phyloP scores from a whole-genome alignment of 129 eudicot genomes.

The Smallanthus sonchifolius region DNA sequence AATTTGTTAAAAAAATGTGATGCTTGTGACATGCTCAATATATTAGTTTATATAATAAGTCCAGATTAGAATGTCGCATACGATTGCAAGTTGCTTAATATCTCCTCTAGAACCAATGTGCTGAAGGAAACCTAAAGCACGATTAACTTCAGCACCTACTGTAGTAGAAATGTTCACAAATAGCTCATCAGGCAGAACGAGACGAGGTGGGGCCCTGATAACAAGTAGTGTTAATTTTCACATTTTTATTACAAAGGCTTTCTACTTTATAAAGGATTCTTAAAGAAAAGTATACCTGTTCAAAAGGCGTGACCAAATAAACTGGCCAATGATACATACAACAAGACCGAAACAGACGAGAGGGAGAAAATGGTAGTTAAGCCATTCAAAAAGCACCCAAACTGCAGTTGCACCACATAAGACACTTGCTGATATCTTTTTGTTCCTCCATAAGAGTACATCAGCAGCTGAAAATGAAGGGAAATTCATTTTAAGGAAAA shows the following conservation, averaged over 20 bases:
- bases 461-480: constrained; percentile 67
- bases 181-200: constrained; percentile 57
- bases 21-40: not conserved
- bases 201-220: constrained; percentile 67
- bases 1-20: not conserved
- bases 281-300: constrained; percentile 32
- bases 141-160: constrained; percentile 57
- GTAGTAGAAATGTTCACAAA: constrained; percentile 51
- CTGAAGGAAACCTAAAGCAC: constrained; percentile 49
- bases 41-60: not conserved
- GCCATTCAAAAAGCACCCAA: constrained; percentile 97
- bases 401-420: constrained; percentile 57
- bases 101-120: constrained; percentile 70
- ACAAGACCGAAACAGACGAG: constrained; percentile 55
- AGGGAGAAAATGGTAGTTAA: constrained; percentile 71
- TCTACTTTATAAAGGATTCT: not conserved
- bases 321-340: constrained; percentile 59
- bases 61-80: constrained; percentile 18
- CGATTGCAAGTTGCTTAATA: constrained; percentile 62
- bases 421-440: constrained; percentile 81
- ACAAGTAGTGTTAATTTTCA: not conserved
- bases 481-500: not conserved
- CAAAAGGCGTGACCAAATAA: constrained; percentile 54
- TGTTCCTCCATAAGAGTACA: constrained; percentile 94
- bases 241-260: not conserved